Evolutionary conservation across 331 rosid genomes (phyloP), one percentile per base, ranked within the genome.

Genomic region (Phaseolus coccineus): DNA sequence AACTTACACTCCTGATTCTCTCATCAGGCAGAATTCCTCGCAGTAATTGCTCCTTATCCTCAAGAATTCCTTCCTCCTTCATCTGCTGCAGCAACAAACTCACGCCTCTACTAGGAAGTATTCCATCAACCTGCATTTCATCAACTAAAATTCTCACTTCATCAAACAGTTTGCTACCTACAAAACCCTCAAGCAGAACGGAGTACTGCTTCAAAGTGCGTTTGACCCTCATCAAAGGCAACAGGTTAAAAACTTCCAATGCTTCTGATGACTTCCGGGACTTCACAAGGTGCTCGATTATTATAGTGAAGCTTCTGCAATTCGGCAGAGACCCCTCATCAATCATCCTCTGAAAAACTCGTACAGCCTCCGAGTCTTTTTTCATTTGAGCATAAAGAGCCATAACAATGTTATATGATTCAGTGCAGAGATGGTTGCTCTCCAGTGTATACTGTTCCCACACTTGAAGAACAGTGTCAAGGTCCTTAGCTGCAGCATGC

Each of bases 261-360:
- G 95, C 97, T 64, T 86, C 85, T 3, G 61, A 50, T 48, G 81
- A 69, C 52, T 81, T 88, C 15, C 86, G 83, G 1, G 82, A 80
- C 48, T 73, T 91, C 56, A 89, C 88, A 28, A 93, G 94, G 80
- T 93, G 97, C 85, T 91, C 90, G 13, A 93, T 91, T 82, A 93
- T 86, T 58, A 93, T 73, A 7, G 86, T 88, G 80, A 80, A 91
- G 13, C 89, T 93, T 53, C 95, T 84, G 68, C 93, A 84, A 82
- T 93, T 93, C 0, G 98, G 97, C 55, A 88, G 76, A 3, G 88
- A 89, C 57, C 93, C 97, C 76, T 71, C 95, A 51, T 88, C 91
- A 73, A 91, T 48, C 90, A 93, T 83, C 71, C 80, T 87, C 14
- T 2, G 6, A 74, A 93, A 93, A 62, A 82, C 71, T 73, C 48